These are phyloP conservation scores for Scytalidium lignicola DNA, from an alignment of 2,329 filamentous ascomycete species.

Conservation along the genomic window DNA sequence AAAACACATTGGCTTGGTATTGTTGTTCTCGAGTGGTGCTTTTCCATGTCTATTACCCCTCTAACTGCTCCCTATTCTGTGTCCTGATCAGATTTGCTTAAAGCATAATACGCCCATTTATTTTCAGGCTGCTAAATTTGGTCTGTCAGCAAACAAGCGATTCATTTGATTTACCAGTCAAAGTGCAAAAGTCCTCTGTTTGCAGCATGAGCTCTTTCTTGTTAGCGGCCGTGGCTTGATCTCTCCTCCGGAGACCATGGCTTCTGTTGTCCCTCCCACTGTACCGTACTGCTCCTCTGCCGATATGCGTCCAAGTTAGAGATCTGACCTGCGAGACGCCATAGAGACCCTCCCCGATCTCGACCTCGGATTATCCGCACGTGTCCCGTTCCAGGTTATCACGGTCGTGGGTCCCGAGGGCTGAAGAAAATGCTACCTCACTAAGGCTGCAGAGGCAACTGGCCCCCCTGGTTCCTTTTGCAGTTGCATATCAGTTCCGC, in stretches of 20 bases:
- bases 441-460: neutral
- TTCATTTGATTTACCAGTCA: neutral
- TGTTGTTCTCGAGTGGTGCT: too few species aligned
- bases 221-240: neutral
- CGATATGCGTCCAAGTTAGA: neutral
- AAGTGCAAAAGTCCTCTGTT: neutral
- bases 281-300: neutral
- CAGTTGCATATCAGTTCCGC: neutral
- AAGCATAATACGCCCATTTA: neutral
- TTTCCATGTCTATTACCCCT: too few species aligned
- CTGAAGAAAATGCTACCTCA: neutral
- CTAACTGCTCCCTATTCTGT: neutral
- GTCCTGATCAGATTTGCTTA: neutral
- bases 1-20: too few species aligned
- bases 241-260: neutral
- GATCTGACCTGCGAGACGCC: neutral
- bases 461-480: neutral
- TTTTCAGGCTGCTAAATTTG: neutral
- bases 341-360: neutral
- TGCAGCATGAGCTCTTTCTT: neutral
- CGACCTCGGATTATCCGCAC: neutral
- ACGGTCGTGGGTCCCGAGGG: neutral
- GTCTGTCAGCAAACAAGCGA: neutral
- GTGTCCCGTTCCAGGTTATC: neutral
- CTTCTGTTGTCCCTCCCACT: neutral